These are phyloP conservation scores for Russula sp. DNA, from an alignment of 768 basidiomycete genomes.

Conservation along the genomic window DNA sequence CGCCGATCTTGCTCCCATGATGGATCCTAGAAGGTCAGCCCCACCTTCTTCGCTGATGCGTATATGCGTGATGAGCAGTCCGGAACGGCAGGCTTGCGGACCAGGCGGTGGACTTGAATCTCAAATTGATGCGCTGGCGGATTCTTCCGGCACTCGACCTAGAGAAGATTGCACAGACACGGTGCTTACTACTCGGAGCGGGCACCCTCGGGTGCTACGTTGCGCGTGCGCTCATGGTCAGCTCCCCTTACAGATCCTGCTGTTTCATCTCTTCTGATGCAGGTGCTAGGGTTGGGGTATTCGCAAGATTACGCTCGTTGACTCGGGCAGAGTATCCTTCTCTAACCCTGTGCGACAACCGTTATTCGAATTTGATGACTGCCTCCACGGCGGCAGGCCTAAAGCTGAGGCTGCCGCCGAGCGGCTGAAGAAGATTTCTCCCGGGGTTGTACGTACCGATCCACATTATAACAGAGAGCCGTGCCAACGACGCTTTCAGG, in stretches of 20 bases:
- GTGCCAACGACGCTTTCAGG: constrained; percentile 39
- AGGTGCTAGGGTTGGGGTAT: constrained; percentile 85
- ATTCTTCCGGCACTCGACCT: constrained; percentile 86
- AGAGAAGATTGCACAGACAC: constrained; percentile 75
- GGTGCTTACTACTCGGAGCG: constrained; percentile 84
- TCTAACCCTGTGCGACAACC: constrained; percentile 98
- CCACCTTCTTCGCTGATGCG: background rate
- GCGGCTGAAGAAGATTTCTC: constrained; percentile 80
- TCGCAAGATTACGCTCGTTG: constrained; percentile 86
- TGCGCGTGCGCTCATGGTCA: constrained; percentile 83
- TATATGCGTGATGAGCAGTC: background rate
- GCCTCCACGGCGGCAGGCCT: constrained; percentile 84
- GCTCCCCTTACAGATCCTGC: background rate
- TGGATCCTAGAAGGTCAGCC: constrained; percentile 79
- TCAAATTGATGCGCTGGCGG: constrained; percentile 97
- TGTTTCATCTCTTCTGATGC: background rate
- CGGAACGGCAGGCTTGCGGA: constrained; percentile 62
- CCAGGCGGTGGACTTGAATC: constrained; percentile 96
- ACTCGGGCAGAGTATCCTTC: constrained; percentile 88
- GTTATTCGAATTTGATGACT: constrained; percentile 92
- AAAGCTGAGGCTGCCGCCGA: constrained; percentile 92
- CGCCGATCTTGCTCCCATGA: constrained; percentile 91
- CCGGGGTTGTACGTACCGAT: constrained; percentile 68
- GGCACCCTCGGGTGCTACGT: constrained; percentile 98
- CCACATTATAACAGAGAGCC: background rate